Percentiles rank a stretch among this genome's conserved stretches.
Conservation (phyloP, 2,329 filamentous ascomycete genomes). For the Kalmusia sp. region DNA sequence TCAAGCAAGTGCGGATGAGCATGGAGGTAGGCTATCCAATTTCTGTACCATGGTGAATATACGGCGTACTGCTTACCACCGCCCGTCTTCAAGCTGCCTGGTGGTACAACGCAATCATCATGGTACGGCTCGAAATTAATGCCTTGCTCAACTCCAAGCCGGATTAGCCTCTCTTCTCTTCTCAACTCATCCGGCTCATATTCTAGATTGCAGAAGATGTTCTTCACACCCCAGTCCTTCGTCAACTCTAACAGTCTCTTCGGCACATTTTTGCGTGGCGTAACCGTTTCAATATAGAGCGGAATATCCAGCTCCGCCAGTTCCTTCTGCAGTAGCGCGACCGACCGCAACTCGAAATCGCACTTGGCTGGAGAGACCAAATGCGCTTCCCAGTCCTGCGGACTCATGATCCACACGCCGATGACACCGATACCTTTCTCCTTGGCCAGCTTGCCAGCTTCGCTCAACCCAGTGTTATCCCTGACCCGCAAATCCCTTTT, state of each 20-base stretch:
- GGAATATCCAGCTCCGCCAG: constrained; percentile 77
- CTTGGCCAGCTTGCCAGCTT: constrained; percentile 72
- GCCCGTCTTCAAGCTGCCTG: constrained; percentile 71
- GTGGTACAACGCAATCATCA: constrained; percentile 83
- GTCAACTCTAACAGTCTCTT: constrained; percentile 69
- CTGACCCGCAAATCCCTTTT: constrained; percentile 77
- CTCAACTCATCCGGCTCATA: constrained; percentile 92
- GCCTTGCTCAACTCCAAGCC: constrained; percentile 65
- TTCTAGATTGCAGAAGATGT: constrained; percentile 84
- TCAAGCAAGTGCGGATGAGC: constrained; percentile 72
- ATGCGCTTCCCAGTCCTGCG: constrained; percentile 85
- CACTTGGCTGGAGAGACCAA: constrained; percentile 74
- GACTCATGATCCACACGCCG: constrained; percentile 79
- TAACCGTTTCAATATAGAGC: constrained; percentile 75
- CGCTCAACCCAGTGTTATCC: constrained; percentile 76
- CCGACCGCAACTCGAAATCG: constrained; percentile 79
- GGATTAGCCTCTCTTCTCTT: constrained; percentile 73
- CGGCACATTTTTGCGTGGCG: constrained; percentile 69
- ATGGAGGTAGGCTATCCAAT: constrained; percentile 78
- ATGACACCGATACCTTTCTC: constrained; percentile 75
- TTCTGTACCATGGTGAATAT: constrained; percentile 80
- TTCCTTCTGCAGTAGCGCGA: constrained; percentile 70
- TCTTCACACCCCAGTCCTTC: constrained; percentile 73
- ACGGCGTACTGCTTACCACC: constrained; percentile 82
- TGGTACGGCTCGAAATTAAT: constrained; percentile 76